Conservation (phyloP, 495 filamentous ascomycete species). For the Xylaria sp. region DNA sequence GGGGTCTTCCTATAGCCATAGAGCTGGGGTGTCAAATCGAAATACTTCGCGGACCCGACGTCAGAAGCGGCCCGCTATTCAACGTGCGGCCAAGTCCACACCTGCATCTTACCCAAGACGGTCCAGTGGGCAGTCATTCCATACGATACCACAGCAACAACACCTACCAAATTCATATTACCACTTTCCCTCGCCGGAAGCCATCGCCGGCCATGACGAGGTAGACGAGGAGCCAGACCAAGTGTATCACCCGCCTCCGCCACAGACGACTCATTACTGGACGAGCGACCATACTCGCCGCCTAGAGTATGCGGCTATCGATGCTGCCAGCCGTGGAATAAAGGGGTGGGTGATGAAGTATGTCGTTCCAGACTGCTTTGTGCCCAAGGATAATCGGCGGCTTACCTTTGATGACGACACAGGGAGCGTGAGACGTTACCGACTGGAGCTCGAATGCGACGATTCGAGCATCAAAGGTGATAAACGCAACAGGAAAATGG, state of each 20-base stretch:
- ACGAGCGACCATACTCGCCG: constrained; percentile 60
- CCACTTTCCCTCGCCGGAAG: constrained; percentile 54
- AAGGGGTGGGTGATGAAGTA: constrained; percentile 61
- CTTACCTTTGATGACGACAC: constrained; percentile 59
- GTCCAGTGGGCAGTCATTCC: constrained; percentile 36
- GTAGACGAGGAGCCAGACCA: constrained; percentile 29
- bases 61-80: constrained; percentile 44
- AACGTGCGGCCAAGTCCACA: constrained; percentile 45
- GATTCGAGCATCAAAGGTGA: constrained; percentile 29
- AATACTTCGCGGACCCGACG: constrained; percentile 25
- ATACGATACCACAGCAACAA: constrained; percentile 40
- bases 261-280: constrained; percentile 65
- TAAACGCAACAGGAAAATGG: constrained; percentile 37
- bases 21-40: constrained; percentile 6
- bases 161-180: constrained; percentile 50
- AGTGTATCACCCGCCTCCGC: constrained; percentile 46
- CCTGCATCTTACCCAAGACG: constrained; percentile 37
- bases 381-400: constrained; percentile 51
- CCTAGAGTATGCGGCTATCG: constrained; percentile 64
- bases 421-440: constrained; percentile 62
- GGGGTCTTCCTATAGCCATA: constrained; percentile 27
- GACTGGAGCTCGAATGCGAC: constrained; percentile 52
- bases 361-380: constrained; percentile 61
- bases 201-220: constrained; percentile 27
- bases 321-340: constrained; percentile 59